These are phyloP conservation scores for Penicillium desertorum DNA, from an alignment of 495 filamentous ascomycete species.

Conservation along the genomic window DNA sequence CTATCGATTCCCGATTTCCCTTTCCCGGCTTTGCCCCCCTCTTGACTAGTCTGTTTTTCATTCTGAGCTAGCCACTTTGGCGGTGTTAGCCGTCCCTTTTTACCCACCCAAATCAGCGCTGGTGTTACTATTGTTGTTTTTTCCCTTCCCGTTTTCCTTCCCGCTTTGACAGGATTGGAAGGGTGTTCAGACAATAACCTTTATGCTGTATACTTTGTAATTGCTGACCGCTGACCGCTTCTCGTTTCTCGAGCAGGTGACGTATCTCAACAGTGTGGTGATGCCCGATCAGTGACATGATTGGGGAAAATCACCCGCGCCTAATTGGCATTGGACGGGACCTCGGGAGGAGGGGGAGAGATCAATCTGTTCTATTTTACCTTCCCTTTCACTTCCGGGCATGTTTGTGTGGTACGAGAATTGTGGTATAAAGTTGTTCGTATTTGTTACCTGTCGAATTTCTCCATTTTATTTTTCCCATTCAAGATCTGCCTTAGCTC, in stretches of 20 bases:
- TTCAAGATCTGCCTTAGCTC: not conserved
- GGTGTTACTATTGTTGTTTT: slow-evolving; percentile 7
- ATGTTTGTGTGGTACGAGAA: not conserved
- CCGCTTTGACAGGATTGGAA: slow-evolving; percentile 1
- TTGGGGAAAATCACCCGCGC: slow-evolving; percentile 5
- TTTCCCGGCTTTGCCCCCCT: slow-evolving; percentile 35
- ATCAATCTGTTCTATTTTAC: not conserved
- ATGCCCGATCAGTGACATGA: slow-evolving; percentile 56
- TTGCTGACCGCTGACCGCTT: slow-evolving; percentile 32
- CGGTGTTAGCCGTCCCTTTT: slow-evolving; percentile 21
- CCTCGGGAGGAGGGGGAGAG: not conserved
- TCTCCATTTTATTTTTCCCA: not conserved
- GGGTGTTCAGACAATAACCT: slow-evolving; percentile 3
- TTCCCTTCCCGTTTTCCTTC: not conserved
- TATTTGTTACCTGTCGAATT: slow-evolving; percentile 2
- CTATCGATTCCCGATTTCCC: slow-evolving; percentile 20
- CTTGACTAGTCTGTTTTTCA: slow-evolving; percentile 29
- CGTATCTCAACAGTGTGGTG: slow-evolving; percentile 61
- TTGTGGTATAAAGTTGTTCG: not conserved
- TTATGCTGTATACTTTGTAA: not conserved
- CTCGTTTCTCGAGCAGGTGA: slow-evolving; percentile 45
- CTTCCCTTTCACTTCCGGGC: not conserved
- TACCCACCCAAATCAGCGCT: slow-evolving; percentile 23
- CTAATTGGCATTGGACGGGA: slow-evolving; percentile 8
- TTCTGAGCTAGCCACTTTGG: slow-evolving; percentile 31